Evolutionary conservation across 805 yeast genomes (phyloP), one percentile per base, ranked within the genome.

Genomic region (Priceomyces fermenticarens): DNA sequence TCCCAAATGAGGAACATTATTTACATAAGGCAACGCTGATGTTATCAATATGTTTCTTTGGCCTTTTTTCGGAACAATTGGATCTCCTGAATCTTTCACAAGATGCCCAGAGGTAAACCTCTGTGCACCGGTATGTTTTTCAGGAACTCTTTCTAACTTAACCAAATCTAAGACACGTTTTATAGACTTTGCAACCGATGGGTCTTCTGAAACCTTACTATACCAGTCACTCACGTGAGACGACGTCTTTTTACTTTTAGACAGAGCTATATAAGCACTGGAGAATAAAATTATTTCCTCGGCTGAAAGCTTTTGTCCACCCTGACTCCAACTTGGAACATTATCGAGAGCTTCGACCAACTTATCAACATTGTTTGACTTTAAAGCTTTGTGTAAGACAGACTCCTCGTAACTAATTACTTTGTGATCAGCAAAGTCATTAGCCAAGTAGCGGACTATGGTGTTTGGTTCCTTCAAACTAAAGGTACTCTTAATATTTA

Each of bases 1-100:
- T 57, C 99, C 99, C 62, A 93, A 75, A 67, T 93, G 99, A 34
- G 99, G 99, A 39, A 93, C 99, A 59, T 93, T 93, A 70, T 93
- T 93, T 41, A 93, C 99, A 55, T 93, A 93, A 9, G 99, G 99
- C 55, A 93, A 77, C 27, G 99, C 98, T 17, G 98, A 90, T 1
- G 98, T 91, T 58, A 93, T 83, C 52, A 93, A 70, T 42, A 91
- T 78, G 65, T 93, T 93, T 57, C 85, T 78, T 67, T 85, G 85
- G 42, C 76, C 77, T 16, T 75, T 70, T 52, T 78, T 78, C 43
- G 98, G 99, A 38, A 54, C 36, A 37, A 66, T 62, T 37, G 55
- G 48, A n/a, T 51, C 63, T 9, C 33, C 55, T 31, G 54, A 57
- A n/a, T 52, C 41, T 41, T 59, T 57, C 5, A 69, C 71, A 12